phyloP scores from a whole-genome alignment of 371 early-diverging fungal species.

The Syncephalastrum monosporum region DNA sequence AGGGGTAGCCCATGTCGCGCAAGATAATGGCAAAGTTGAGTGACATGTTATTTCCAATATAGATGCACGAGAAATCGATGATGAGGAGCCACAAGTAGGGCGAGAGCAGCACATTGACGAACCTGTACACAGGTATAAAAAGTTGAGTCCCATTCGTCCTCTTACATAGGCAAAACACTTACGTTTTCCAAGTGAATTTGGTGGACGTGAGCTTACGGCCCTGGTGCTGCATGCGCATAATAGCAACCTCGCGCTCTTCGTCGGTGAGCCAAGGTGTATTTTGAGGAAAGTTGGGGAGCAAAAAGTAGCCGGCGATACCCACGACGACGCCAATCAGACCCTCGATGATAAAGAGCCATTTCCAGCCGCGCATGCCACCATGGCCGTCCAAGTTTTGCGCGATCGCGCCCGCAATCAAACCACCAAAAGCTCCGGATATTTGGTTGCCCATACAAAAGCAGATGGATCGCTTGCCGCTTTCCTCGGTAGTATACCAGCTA shows the following conservation, averaged over 20 bases:
- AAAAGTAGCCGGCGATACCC: conserved; percentile 35
- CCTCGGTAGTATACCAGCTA: conserved; percentile 74
- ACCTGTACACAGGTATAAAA: neutral
- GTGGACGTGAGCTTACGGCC: conserved; percentile 19
- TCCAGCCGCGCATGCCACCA: conserved; percentile 55
- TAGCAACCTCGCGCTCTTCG: conserved; percentile 52
- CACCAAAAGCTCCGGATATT: conserved; percentile 24
- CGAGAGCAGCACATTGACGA: conserved; percentile 35
- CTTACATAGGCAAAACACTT: neutral
- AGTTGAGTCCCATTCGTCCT: too few species aligned
- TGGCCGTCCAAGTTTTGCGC: conserved; percentile 35
- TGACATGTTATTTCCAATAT: conserved; percentile 39
- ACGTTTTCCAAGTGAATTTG: conserved; percentile 10
- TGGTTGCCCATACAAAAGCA: conserved; percentile 14
- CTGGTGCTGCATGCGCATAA: conserved; percentile 42
- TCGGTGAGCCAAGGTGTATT: conserved; percentile 47
- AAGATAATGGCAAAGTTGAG: conserved; percentile 41
- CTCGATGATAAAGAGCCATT: conserved; percentile 62
- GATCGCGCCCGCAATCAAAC: conserved; percentile 41
- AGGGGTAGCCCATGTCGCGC: conserved; percentile 26
- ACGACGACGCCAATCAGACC: conserved; percentile 49
- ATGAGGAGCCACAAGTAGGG: conserved; percentile 37
- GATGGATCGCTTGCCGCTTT: conserved; percentile 70
- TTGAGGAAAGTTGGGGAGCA: conserved; percentile 64
- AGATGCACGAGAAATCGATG: conserved; percentile 37